phyloP scores from a whole-genome alignment of 2,329 filamentous ascomycete genomes.

The Epichloe hybrida region DNA sequence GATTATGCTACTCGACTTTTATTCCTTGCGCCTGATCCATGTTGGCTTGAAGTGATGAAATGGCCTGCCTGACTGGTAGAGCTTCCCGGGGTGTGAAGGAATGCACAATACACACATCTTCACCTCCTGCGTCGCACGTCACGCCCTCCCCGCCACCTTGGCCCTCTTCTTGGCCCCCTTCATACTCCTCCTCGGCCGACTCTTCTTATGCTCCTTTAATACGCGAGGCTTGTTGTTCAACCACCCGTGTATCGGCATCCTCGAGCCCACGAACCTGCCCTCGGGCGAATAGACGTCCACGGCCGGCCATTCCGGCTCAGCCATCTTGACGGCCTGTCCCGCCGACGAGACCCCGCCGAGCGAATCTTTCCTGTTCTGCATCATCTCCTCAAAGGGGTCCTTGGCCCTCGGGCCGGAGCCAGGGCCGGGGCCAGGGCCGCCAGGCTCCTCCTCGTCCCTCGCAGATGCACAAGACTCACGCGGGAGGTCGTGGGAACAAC shows the following conservation, averaged over 20 bases:
- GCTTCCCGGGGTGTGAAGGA: too few relatives aligned
- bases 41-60: constrained; percentile 29
- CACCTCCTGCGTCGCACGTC: too few relatives aligned
- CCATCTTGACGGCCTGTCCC: not conserved
- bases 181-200: constrained; percentile 56
- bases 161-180: constrained; percentile 38
- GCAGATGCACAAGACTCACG: constrained; percentile 1
- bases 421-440: too few relatives aligned
- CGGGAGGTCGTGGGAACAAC: not conserved
- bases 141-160: constrained; percentile 16
- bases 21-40: constrained; percentile 1
- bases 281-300: constrained; percentile 79
- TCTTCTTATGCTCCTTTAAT: constrained; percentile 33
- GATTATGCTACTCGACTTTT: constrained; percentile 5
- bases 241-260: constrained; percentile 61
- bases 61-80: not conserved
- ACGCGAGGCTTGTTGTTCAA: constrained; percentile 43
- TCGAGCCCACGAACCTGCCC: constrained; percentile 60
- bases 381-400: constrained; percentile 16
- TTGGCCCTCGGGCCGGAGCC: not conserved
- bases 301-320: constrained; percentile 43
- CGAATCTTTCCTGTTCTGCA: constrained; percentile 13
- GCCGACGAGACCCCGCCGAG: not conserved
- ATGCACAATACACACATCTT: too few relatives aligned
- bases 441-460: not conserved